These are phyloP conservation scores for Dendrobium catenatum DNA, from an alignment of 106 monocot genomes.

Conservation along the genomic window DNA sequence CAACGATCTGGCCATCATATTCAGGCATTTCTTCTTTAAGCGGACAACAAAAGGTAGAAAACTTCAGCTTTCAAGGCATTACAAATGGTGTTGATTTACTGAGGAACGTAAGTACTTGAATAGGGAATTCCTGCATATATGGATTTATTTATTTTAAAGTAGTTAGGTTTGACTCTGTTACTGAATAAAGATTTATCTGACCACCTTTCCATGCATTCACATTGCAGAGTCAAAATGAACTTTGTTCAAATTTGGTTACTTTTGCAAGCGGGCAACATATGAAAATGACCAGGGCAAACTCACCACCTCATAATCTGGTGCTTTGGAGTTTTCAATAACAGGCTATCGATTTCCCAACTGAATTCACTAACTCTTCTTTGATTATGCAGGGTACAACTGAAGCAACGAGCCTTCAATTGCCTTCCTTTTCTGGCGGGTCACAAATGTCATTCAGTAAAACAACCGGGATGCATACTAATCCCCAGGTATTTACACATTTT, in stretches of 20 bases:
- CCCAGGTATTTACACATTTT: conserved; percentile 4
- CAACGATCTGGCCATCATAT: conserved; percentile 31
- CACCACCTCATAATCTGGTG: conserved; percentile 22
- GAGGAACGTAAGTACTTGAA: conserved; percentile 5
- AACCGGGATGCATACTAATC: neutral
- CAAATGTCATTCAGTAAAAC: conserved; percentile 4
- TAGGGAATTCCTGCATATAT: conserved; percentile 12
- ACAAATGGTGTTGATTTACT: conserved; percentile 18
- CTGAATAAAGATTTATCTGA: neutral
- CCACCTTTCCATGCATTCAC: neutral
- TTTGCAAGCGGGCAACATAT: conserved; percentile 16
- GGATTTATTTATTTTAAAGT: conserved; percentile 13
- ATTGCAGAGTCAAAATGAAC: conserved; percentile 30
- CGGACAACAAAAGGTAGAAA: conserved; percentile 16
- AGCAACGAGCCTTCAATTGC: conserved; percentile 6
- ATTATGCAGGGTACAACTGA: conserved; percentile 9
- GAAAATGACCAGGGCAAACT: neutral
- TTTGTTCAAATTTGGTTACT: conserved; percentile 10
- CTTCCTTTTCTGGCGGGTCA: conserved; percentile 10
- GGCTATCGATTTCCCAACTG: neutral
- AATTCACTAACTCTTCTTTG: neutral
- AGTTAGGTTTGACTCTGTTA: neutral
- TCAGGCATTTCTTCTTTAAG: conserved; percentile 13
- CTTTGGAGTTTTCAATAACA: neutral
- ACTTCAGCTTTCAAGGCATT: conserved; percentile 24